Evolutionary conservation across 371 early-diverging fungal species (phyloP), one percentile per base, ranked within the genome.

Genomic region (Mortierella sp.): DNA sequence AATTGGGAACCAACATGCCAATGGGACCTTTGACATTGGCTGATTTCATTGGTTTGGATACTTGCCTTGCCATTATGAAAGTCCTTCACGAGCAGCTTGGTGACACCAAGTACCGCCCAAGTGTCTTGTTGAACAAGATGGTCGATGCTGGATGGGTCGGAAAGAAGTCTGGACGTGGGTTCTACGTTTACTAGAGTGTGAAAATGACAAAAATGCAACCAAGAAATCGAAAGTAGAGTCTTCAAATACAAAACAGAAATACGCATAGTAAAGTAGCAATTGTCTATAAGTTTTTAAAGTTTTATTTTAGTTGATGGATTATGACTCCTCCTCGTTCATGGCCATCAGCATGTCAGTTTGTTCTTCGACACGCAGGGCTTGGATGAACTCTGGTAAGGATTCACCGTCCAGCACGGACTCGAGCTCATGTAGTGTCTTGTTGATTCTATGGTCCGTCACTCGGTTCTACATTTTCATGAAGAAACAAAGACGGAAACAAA

Each of bases 21-120:
- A 99, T 99, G 98, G 99, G 99, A 23, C 99, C 99, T 26, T 87
- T 99, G 60, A 94, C 93, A 1, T 86, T 99, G 64, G 99, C 98
- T 9, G 99, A 99, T 79, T 97, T 98, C 73, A 97, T 99, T 78
- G 99, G 99, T 23, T 82, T 99, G 31, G 99, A 99, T 79, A 99
- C 99, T 1, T 97, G 97, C 81, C 81, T 98, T 70, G 92, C 97
- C 28, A 99, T 99, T 70, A 95, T 96, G 94, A 87, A 92, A 70
- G 97, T 99, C 8, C 87, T 98, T 30, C 93, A 98, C 80, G 85
- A 88, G 26, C 92, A 97, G 79, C 86, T 97, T n/a, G 98, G 98
- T 50, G 99, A 99, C 76, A 85, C 92, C 68, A 99, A 98, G 86
- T 99, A 98, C 86, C 86, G 99, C 23, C 98, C 99, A 7, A 86